phyloP scores from a whole-genome alignment of 1,139 yeast species.

The Zygosaccharomyces sapae region DNA sequence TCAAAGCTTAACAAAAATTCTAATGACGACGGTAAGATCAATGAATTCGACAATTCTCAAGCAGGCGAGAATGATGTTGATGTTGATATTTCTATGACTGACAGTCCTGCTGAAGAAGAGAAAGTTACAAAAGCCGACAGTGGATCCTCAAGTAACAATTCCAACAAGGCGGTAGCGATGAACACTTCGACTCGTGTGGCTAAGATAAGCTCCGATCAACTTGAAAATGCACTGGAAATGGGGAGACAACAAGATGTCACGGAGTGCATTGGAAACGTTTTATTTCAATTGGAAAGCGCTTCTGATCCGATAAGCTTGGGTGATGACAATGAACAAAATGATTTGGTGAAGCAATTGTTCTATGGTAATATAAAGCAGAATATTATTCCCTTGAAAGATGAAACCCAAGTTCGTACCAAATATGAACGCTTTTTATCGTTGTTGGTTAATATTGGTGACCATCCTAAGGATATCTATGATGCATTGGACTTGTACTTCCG shows the following conservation, averaged over 20 bases:
- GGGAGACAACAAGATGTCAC: conserved; percentile 97
- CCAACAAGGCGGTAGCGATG: conserved; percentile 10
- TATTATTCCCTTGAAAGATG: conserved; percentile 41
- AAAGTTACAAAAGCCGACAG: conserved; percentile 8
- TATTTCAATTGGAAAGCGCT: conserved; percentile 89
- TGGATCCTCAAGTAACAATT: conserved; percentile 22
- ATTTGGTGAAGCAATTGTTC: conserved; percentile 71
- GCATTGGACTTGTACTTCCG: conserved; percentile 83
- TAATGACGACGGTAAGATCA: not conserved
- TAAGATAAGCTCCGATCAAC: conserved; percentile 55
- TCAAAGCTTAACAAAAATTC: conserved; percentile 5
- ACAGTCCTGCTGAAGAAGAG: conserved; percentile 7
- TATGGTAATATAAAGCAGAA: conserved; percentile 68
- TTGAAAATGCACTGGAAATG: conserved; percentile 68
- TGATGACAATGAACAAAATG: conserved; percentile 77
- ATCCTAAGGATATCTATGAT: conserved; percentile 83
- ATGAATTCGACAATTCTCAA: conserved; percentile 1
- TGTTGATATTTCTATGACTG: conserved; percentile 9
- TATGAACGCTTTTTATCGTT: conserved; percentile 75
- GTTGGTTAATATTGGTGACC: conserved; percentile 80
- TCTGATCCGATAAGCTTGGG: conserved; percentile 61
- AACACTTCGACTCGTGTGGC: conserved; percentile 14
- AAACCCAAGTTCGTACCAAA: conserved; percentile 48
- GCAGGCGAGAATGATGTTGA: conserved; percentile 12
- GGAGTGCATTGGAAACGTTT: conserved; percentile 91